Evolutionary conservation across 1,139 yeast genomes (phyloP), one percentile per base, ranked within the genome.

Genomic region (Zhuliangozyma blackwelliae): DNA sequence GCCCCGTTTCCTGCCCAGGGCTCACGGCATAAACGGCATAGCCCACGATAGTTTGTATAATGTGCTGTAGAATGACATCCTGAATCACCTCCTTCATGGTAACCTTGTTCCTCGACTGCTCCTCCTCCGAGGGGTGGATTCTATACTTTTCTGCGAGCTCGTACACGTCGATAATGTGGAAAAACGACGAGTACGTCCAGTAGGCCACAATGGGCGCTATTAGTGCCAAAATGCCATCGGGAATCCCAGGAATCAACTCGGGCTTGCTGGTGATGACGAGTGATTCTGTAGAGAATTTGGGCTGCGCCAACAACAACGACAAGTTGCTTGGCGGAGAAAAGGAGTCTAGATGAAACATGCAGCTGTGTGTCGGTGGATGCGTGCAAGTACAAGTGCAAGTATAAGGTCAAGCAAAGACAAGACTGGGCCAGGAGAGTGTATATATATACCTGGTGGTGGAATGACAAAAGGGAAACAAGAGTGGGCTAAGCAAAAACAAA

Each of bases 41-140:
- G 1, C 97, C 98, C 7, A 80, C 79, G 4, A 77, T 47, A 2
- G 95, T 76, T 63, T 92, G 98, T 40, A 92, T 72, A 4, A 79
- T 43, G 55, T 92, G 98, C 66, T 92, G 97, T 27, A 85, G 53
- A 7, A 87, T 50, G 35, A 92, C 98, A 48, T 92, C 96, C 45
- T 76, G 69, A 19, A 92, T 52, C 10, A 92, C 97, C 37, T 83
- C 84, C 8, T 51, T 37, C 39, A 81, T 61, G 0, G 86, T 59
- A 10, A 88, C 96, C 55, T 79, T 85, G 59, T 92, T 92, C 48
- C 94, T 74, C 37, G 75, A 58, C 33, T 69, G 55, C 40, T 88
- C 88, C 57, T 90, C 97, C 50, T 83, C 94, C 33, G 90, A 80
- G 13, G 97, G 92, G 57, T 92, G 98, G 38, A 92, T 87, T 46